Base-by-base conservation (phyloP, 768 basidiomycete genomes). In the Termitomyces sp. region DNA sequence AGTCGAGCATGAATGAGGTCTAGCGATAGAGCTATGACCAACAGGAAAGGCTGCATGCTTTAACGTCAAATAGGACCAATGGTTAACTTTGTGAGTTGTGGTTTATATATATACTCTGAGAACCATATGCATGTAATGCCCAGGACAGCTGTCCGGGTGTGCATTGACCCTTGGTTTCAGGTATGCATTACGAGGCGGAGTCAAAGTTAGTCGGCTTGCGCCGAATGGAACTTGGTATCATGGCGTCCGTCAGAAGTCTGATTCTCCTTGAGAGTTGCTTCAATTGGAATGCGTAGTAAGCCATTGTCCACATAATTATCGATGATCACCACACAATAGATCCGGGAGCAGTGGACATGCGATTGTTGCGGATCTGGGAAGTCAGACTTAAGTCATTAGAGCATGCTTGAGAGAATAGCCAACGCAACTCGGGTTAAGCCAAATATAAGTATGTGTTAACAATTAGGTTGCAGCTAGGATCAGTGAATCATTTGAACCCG, bases 1-100 rank as follows among this genome's bases (percentile, higher is more conserved):
- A 58, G 34, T 42, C 58, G 51, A 53, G 50, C 51, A 53, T 58
- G 41, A 34, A 45, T n/a, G 7, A 53, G 15, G 20, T 45, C 20
- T 16, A 53, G 13, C 7, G 20, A 53, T 20, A 53, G 37, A 48
- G n/a, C 16, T 31, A 44, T 48, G 30, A 9, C 9, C 16, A 48
- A 48, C 30, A 48, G 30, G 4, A 8, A 48, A 18, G 18, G 18
- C 15, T 31, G 44, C 47, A 48, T 48, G 30, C 30, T 48, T 31
- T 8, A 31, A 18, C 20, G 11, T 22, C 20, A 44, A 12, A 45
- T 45, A n/a, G 20, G 20, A 22, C 20, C 42, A 9, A 44, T 20
- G 9, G 42, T 44, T 9, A 18, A 22, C 37, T 39, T 39, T 15
- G 20, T 20, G 42, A 22, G 12, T 22, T 22, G 22, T 4, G 20